A percentile compares a stretch with the other conserved stretches of the same genome.
These are phyloP conservation scores for Didymella glomerata DNA, from an alignment of 2,329 filamentous ascomycete genomes.

Conservation along the genomic window DNA sequence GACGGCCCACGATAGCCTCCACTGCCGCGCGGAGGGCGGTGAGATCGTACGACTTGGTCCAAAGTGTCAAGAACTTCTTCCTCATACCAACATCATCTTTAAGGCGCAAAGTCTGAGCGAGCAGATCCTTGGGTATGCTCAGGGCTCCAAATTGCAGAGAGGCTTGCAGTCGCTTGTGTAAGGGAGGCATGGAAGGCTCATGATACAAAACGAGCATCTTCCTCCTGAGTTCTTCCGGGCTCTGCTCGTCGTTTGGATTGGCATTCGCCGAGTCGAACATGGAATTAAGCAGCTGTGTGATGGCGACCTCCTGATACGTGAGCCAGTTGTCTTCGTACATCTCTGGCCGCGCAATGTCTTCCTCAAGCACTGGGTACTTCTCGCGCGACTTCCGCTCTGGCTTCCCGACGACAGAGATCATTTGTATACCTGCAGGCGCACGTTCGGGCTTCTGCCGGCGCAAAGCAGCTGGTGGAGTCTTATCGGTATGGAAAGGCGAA, in stretches of 20 bases:
- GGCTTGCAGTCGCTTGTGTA: conserved; percentile 66
- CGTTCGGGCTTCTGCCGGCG: conserved; percentile 37
- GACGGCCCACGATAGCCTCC: conserved; percentile 68
- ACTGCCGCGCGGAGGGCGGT: conserved; percentile 60
- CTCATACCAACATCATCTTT: conserved; percentile 66
- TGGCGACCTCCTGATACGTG: conserved; percentile 66
- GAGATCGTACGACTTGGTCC: conserved; percentile 66
- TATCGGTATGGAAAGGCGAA: conserved; percentile 49
- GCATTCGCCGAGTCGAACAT: conserved; percentile 57
- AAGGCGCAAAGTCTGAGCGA: conserved; percentile 57
- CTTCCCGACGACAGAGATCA: conserved; percentile 46
- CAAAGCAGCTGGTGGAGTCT: conserved; percentile 48
- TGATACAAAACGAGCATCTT: conserved; percentile 65
- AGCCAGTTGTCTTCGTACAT: conserved; percentile 72
- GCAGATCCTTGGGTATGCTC: conserved; percentile 62
- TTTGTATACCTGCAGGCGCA: conserved; percentile 42
- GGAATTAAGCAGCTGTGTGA: conserved; percentile 67
- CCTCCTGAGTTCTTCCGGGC: conserved; percentile 53
- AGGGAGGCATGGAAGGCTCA: conserved; percentile 57
- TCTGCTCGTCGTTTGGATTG: conserved; percentile 40
- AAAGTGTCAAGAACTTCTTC: conserved; percentile 65
- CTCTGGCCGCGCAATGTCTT: conserved; percentile 64
- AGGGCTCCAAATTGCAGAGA: conserved; percentile 67
- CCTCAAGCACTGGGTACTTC: conserved; percentile 62
- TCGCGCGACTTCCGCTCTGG: conserved; percentile 36